Evolutionary conservation across 306 rosid genomes (phyloP), one percentile per base, ranked within the genome.

Genomic region (Dalbergia oliveri): DNA sequence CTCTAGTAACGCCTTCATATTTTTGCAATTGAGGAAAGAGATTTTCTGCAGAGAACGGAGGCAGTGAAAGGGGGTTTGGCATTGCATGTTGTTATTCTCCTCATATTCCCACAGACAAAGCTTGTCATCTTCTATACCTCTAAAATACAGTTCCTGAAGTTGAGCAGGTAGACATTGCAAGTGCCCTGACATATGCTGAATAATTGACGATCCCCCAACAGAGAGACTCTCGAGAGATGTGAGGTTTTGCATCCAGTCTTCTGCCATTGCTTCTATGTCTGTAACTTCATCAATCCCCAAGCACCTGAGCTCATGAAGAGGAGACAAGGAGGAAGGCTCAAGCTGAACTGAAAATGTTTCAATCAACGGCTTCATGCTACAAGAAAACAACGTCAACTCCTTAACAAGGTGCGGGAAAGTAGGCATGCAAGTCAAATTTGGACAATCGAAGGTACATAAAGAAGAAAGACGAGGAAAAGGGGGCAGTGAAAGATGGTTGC

Each of bases 181-280:
- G 37, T 9, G 65, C 9, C 0, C 15, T 3, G 11, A 21, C 65
- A 16, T 4, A 5, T 18, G 35, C 14, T 31, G 13, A 19, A 19
- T 0, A n/a, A n/a, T n/a, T n/a, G n/a, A n/a, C n/a, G n/a, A n/a
- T n/a, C n/a, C n/a, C n/a, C n/a, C n/a, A 58, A 60, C 0, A 11
- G 3, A 2, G 3, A 62, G 35, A 23, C n/a, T n/a, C n/a, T 13
- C 1, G 18, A 33, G 19, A 12, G 44, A 62, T 1, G 16, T 33
- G 19, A 62, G 67, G 8, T 33, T 62, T 15, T 35, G 43, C 67
- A 62, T 62, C 67, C 44, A 62, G 16, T 62, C 18, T 16, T 62
- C 18, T 62, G 67, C 18, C 41, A 62, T 59, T 21, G 65, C 34
- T 59, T 59, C 16, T 34, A 62, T 6, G 1, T 33, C 44, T 4